These are phyloP conservation scores for Nevesoporus exiguus DNA, from an alignment of 768 basidiomycete species.

Conservation along the genomic window DNA sequence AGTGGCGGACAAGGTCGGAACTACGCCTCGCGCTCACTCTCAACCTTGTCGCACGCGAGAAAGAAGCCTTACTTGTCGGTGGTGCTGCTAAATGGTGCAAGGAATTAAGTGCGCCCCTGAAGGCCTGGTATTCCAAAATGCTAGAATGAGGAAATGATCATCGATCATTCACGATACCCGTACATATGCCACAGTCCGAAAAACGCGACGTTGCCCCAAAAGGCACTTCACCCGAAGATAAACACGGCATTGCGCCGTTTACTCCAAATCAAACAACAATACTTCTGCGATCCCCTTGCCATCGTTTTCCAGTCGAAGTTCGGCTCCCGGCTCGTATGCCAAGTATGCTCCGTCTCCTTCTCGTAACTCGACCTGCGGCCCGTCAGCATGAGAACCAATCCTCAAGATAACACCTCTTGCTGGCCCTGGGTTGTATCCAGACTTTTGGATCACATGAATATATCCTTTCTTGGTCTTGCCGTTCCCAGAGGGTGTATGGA, in stretches of 20 bases:
- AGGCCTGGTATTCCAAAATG: not conserved
- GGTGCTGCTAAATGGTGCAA: not conserved
- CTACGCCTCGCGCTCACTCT: not conserved
- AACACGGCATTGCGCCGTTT: not conserved
- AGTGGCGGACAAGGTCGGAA: not conserved
- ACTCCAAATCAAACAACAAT: slow-evolving; percentile 76
- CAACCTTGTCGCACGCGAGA: not conserved
- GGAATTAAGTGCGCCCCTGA: not conserved
- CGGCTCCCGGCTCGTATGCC: slow-evolving; percentile 34
- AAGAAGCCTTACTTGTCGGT: not conserved
- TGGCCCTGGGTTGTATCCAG: slow-evolving; percentile 65
- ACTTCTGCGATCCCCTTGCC: slow-evolving; percentile 70
- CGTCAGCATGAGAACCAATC: slow-evolving; percentile 41
- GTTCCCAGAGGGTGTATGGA: slow-evolving; percentile 42
- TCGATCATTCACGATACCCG: slow-evolving; percentile 1
- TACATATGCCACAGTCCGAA: not conserved
- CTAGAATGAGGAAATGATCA: slow-evolving; percentile 6
- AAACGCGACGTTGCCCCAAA: not conserved
- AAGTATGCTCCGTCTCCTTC: slow-evolving; percentile 92
- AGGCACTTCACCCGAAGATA: not conserved
- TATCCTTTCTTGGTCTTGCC: slow-evolving; percentile 61
- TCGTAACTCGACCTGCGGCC: slow-evolving; percentile 50
- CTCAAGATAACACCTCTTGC: slow-evolving; percentile 58
- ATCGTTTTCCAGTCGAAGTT: slow-evolving; percentile 53
- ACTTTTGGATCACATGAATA: slow-evolving; percentile 81